Evolutionary conservation across 768 basidiomycete genomes (phyloP), one percentile per base, ranked within the genome.

Genomic region (Mrakia blollopis): DNA sequence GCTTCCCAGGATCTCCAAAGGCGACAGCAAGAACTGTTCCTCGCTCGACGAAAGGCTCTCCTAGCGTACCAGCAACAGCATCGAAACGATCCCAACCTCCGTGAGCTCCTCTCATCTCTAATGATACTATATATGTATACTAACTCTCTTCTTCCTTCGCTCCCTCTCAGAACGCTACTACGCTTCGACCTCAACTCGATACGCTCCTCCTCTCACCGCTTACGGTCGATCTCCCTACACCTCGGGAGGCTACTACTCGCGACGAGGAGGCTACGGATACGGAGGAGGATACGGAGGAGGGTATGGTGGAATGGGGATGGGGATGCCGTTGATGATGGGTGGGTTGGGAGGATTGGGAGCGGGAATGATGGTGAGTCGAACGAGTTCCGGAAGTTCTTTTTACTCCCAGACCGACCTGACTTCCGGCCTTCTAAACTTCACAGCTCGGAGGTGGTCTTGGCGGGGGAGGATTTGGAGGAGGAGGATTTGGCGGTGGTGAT

Each of bases 381-480:
- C 54, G 23, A 25, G 16, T 23, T 52, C 32, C 60, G 2, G 30
- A n/a, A n/a, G n/a, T n/a, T n/a, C 21, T 28, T n/a, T 60, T 70
- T n/a, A 32, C n/a, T 41, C 9, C 21, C n/a, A 5, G 9, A 9
- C 68, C 39, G 67, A 41, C 6, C 67, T 77, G 16, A 61, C 32
- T n/a, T 25, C 14, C 3, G 50, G 62, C 25, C 39, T n/a, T n/a
- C n/a, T n/a, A n/a, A n/a, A n/a, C n/a, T n/a, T n/a, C n/a, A n/a
- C n/a, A 52, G 50, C 25, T 39, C 37, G 70, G 47, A 14, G 47
- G 47, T 21, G 76, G 71, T 2, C 70, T 70, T 1, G 76, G 76
- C 35, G 76, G 76, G 8, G 76, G 76, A 32, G 76, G 72, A 21
- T 77, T 44, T 47, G 76, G 76, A 18, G 76, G 76, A 44, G 76